These are phyloP conservation scores for Bryopsis sp. DNA, from an alignment of 139 green algal species.

Conservation along the genomic window DNA sequence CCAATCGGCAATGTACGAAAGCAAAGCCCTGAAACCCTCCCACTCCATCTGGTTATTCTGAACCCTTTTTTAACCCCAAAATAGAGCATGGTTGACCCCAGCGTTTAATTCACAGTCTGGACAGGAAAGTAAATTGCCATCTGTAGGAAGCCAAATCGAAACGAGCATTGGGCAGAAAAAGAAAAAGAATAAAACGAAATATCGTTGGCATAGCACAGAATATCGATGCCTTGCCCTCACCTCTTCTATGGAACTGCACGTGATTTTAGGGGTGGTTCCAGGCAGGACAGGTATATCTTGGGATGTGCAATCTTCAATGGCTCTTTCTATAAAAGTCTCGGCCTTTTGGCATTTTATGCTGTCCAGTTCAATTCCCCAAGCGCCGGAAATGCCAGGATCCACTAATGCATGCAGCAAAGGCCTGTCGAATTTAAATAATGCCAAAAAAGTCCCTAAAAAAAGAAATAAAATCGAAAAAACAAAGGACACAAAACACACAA, in stretches of 20 bases:
- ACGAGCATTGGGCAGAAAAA: neutral
- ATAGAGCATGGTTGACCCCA: neutral
- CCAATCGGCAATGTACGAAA: neutral
- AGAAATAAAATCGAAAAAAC: too few species aligned
- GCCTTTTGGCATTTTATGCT: conserved; percentile 79
- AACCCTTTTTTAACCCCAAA: neutral
- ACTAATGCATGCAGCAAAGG: conserved; percentile 74
- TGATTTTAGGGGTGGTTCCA: conserved; percentile 30
- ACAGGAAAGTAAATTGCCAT: conserved; percentile 15
- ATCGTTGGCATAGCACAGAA: neutral
- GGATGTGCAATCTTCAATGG: too few species aligned
- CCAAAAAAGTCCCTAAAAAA: too few species aligned
- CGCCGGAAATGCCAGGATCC: conserved; percentile 27
- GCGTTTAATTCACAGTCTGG: neutral
- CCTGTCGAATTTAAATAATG: conserved; percentile 34
- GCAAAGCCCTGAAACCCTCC: neutral
- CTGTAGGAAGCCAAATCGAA: too few species aligned
- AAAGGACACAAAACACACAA: too few species aligned
- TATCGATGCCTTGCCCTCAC: conserved; percentile 18
- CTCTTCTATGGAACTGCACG: conserved; percentile 57
- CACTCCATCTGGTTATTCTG: conserved; percentile 2
- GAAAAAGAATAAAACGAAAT: neutral
- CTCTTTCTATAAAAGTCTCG: conserved; percentile 49
- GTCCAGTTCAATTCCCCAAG: conserved; percentile 72
- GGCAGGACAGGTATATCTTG: too few species aligned